Percentiles rank a stretch among this genome's conserved stretches.
These are phyloP conservation scores for Pezicula radicicola DNA, from an alignment of 2,329 filamentous ascomycete species.

Conservation along the genomic window DNA sequence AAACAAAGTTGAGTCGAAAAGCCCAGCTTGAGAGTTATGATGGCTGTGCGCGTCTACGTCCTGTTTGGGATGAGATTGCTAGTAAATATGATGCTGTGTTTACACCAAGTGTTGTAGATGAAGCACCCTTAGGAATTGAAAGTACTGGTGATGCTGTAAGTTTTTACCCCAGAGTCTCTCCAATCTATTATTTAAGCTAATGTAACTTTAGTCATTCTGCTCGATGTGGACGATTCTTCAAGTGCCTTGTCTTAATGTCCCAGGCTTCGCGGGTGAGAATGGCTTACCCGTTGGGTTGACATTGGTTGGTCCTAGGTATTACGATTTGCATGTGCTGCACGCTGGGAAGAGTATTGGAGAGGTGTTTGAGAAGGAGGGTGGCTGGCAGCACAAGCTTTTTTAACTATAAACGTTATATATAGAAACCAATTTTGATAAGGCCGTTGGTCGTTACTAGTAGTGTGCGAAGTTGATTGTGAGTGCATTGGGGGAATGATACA, in stretches of 20 bases:
- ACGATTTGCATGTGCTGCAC: conserved; percentile 38
- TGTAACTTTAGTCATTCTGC: conserved; percentile 20
- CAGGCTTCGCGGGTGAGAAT: conserved; percentile 55
- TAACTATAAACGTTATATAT: neutral
- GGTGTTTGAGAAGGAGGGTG: conserved; percentile 37
- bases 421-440: too few relatives aligned
- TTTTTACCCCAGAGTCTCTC: conserved; percentile 1
- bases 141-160: conserved; percentile 53
- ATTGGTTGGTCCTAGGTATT: conserved; percentile 43
- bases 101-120: conserved; percentile 55
- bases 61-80: conserved; percentile 50
- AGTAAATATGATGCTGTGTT: conserved; percentile 51
- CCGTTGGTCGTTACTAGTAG: too few relatives aligned
- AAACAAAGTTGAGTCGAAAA: conserved; percentile 35
- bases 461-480: too few relatives aligned
- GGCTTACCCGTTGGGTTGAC: conserved; percentile 59
- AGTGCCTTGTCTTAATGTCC: conserved; percentile 60
- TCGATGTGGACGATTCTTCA: conserved; percentile 42
- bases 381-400: conserved; percentile 25
- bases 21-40: conserved; percentile 45
- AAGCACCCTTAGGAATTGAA: conserved; percentile 51
- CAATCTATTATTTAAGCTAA: neutral
- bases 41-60: conserved; percentile 47
- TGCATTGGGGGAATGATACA: too few relatives aligned
- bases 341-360: conserved; percentile 38